Base-by-base conservation (phyloP, 805 yeast genomes). In the Yarrowia bubula region DNA sequence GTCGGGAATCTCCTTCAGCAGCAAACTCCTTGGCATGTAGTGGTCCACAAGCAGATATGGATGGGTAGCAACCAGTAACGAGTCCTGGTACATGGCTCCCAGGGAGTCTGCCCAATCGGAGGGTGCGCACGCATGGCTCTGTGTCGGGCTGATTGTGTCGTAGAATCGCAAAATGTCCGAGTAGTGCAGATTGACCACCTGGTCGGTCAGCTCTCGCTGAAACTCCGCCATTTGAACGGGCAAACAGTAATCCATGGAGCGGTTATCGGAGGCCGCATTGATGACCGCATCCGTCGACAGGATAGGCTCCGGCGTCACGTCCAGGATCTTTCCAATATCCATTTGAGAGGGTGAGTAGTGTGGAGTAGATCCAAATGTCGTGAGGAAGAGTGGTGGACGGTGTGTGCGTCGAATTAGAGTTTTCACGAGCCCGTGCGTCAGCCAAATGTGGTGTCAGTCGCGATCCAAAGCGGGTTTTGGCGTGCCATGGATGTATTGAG, bases 121-220 rank as follows among this genome's bases (percentile, higher is more conserved):
- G 58, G 84, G 85, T 53, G 74, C 47, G 8, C 47, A 39, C 39
- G 61, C 28, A 28, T 48, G 61, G 38, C 13, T 39, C 22, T 41
- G 61, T 15, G 38, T 78, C 75, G 1, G 81, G n/a, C 43, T 38
- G 41, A 55, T 55, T 39, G 61, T 55, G 73, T 91, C 96, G 72
- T 90, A 92, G 74, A 88, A 92, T 75, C 91, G 87, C 70, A 93
- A 79, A 66, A 93, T 91, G 73, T 92, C 98, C 38, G 93, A 85
- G 73, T 92, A 93, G 75, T 93, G 98, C 44, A 92, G 79, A 1
- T 96, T 89, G 11, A 93, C 89, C 35, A 95, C 92, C 73, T 92
- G 97, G 75, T 93, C 96, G 10, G 92, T 90, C 62, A 93, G 80
- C 71, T 92, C 95, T 71, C 86, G 88, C 73, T 93, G 98, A 69